Evolutionary conservation across 768 basidiomycete species (phyloP), one percentile per base, ranked within the genome.

Genomic region (Lenzites betulinus): DNA sequence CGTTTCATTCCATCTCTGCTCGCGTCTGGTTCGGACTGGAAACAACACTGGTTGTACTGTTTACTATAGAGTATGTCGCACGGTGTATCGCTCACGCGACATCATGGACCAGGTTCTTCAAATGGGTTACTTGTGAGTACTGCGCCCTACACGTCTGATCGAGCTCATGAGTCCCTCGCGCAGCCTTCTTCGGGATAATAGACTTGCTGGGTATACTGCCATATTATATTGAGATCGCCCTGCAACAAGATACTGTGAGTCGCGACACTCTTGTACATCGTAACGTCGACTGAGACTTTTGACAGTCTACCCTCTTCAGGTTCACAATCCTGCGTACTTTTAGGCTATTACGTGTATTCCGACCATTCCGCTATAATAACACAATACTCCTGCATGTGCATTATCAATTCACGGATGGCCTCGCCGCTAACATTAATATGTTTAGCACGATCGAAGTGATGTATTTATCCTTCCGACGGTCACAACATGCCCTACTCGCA

Each of bases 261-360:
- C 26, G 64, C 28, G 51, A 39, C 26, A 9, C 33, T 46, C 16
- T 20, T 55, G n/a, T 26, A 33, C 46, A 39, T 46, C 41, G 30
- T 26, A n/a, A 3, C 15, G 18, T 5, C 38, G 6, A 26, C 36
- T 53, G 7, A 43, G 55, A 42, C 22, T 44, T 33, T 42, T 52
- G 33, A 6, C 69, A 93, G 90, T 88, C 91, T 4, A 88, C 89
- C 35, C 78, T 93, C 54, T 96, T 95, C 74, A 82, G 94, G 18
- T 97, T 95, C 71, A 93, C 93, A 0, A 95, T 96, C 57, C 76
- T 97, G 36, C 81, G 94, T 39, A 93, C 93, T 75, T 95, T 95
- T 73, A 87, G 94, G 33, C 81, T 96, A 2, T 73, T 95, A 25
- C 85, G 94, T 22, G 93, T 95, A 7, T 97, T 96, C 75, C 78